Base-by-base conservation (phyloP, 148 eudicot genomes). In the Camellia granthamiana region DNA sequence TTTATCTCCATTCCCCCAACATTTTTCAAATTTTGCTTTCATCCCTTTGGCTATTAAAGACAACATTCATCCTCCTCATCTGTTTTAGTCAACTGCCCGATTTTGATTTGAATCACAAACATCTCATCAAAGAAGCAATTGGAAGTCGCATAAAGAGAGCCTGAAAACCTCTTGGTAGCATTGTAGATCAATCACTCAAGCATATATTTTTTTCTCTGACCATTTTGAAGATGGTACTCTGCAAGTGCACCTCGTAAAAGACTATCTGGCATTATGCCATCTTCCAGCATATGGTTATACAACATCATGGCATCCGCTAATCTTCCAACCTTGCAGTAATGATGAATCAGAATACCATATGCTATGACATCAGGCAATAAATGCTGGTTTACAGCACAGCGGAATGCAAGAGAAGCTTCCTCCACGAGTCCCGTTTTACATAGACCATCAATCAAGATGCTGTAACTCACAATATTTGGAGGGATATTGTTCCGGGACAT, bases 371-470 rank as follows among this genome's bases (percentile, higher is more conserved):
- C 91, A 30, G 90, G 89, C 78, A 92, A 74, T 78, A 92, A 81
- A 69, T 85, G 81, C 46, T 23, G 80, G 47, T 78, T 55, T 55
- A 87, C 63, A 74, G 89, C 93, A 78, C 58, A 78, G 67, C 66
- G 43, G 58, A 92, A 90, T 9, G 69, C 43, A 56, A 68, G 47
- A 61, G 81, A 79, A 63, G 90, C 95, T 72, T 83, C 87, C 38
- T 90, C 89, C 73, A 87, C 59, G 15, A 87, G 78, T 52, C 90
- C 91, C 83, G 88, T 84, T 83, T 79, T 90, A 80, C 95, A 92
- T 15, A 90, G 85, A 19, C 93, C 91, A 79, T 92, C 89, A 65
- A 90, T 92, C 41, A 92, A 81, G 82, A 92, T 88, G 77, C 90
- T 90, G 75, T 83, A 90, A 83, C 90, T 88, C 43, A 92, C 86